These are phyloP conservation scores for Phytophthora pseudosyringae DNA, from an alignment of 352 stramenopile genomes.

Conservation along the genomic window DNA sequence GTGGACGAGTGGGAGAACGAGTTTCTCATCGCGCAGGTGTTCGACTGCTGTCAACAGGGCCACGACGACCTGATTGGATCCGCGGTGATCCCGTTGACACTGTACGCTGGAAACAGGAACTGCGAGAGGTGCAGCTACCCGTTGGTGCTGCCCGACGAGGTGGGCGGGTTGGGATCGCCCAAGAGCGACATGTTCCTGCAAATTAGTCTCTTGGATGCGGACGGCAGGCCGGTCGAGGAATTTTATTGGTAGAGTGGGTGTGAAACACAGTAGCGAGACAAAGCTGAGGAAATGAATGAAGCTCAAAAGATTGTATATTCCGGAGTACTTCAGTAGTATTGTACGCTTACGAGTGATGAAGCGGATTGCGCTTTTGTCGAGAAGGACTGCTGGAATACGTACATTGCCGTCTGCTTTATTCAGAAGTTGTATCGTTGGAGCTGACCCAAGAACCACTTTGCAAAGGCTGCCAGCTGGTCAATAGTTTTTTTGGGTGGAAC, in stretches of 20 bases:
- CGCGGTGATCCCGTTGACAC: slow-evolving; percentile 67
- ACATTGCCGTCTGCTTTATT: no score
- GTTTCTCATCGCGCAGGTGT: slow-evolving; percentile 74
- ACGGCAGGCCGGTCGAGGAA: slow-evolving; percentile 61
- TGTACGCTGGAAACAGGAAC: slow-evolving; percentile 68
- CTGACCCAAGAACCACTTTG: no score
- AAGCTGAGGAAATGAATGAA: no score
- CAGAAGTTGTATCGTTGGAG: no score
- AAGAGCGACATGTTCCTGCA: slow-evolving; percentile 73
- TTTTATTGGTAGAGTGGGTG: slow-evolving; percentile 35
- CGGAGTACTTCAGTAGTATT: no score
- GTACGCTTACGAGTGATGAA: no score
- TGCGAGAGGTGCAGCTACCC: slow-evolving; percentile 75
- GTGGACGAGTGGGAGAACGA: slow-evolving; percentile 68
- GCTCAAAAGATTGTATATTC: no score
- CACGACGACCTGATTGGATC: slow-evolving; percentile 76
- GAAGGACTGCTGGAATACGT: no score
- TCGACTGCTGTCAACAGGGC: slow-evolving; percentile 58
- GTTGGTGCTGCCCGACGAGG: slow-evolving; percentile 70
- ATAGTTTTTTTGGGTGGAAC: no score
- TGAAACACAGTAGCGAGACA: no score
- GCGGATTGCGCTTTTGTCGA: no score
- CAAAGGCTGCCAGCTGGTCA: no score
- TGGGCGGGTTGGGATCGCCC: slow-evolving; percentile 53
- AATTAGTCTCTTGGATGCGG: slow-evolving; percentile 59